Evolutionary conservation across 148 eudicot species (phyloP), one percentile per base, ranked within the genome.

Genomic region (Suaeda aralocaspica): DNA sequence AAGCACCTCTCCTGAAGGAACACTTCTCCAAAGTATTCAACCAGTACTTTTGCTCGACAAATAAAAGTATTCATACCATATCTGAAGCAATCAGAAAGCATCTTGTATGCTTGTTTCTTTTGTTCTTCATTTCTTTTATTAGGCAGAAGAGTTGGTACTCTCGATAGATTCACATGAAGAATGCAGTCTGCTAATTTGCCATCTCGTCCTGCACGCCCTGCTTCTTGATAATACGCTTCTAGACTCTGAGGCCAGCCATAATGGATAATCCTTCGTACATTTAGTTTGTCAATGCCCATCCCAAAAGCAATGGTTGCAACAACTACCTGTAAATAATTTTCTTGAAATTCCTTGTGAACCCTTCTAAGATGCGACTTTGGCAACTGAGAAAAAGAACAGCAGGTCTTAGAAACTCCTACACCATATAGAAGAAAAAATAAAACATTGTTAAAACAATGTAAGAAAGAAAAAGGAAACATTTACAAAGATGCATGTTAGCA

Each of bases 141-240:
- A 18, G 98, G 98, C 67, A 92, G 70, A 78, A 92, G 96, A 25
- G 90, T 79, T 19, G 96, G 98, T 11, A 60, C 46, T 80, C 77
- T 78, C 51, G 81, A 81, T 28, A 88, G 79, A 68, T 90, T 80
- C 59, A 93, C 98, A 82, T 85, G 90, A 16, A 90, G 78, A 66
- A 85, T 86, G 77, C 98, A 92, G 52, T 88, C 80, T 64, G 98
- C 92, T 74, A 74, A 77, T 81, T 90, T 80, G 5, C 96, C 92
- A 81, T 92, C 98, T 69, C 98, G 80, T 29, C 98, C 98, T 67
- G 96, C 96, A 72, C 96, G 89, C 64, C 98, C 98, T 36, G 98
- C 98, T 85, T 92, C 98, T 84, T 92, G 98, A 77, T 92, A 90
- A 79, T 92, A 92, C 48, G 98, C 94, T 85, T 92, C 98, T 78